These are phyloP conservation scores for Aspergillus tanneri DNA, from an alignment of 2,329 filamentous ascomycete genomes.

Conservation along the genomic window DNA sequence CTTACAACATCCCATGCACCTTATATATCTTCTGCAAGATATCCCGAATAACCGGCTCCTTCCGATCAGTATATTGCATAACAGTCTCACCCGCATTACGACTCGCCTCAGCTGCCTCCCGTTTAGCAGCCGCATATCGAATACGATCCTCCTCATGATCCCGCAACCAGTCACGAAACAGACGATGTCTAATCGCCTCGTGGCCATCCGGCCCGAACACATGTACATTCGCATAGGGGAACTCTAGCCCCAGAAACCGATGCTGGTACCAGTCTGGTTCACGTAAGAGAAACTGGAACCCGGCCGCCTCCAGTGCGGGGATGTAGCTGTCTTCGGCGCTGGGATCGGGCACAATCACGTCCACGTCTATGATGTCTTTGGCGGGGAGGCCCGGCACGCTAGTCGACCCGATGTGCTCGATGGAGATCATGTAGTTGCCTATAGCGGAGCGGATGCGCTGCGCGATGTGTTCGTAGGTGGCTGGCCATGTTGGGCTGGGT, in stretches of 20 bases:
- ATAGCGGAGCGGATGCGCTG: slow-evolving; percentile 22
- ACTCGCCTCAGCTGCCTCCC: slow-evolving; percentile 33
- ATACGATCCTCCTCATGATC: slow-evolving; percentile 39
- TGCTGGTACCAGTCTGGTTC: slow-evolving; percentile 52
- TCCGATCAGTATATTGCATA: slow-evolving; percentile 44
- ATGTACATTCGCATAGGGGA: slow-evolving; percentile 49
- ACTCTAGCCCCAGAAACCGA: slow-evolving; percentile 46
- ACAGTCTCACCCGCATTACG: slow-evolving; percentile 34
- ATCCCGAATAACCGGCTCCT: slow-evolving; percentile 42
- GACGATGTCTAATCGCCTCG: slow-evolving; percentile 45
- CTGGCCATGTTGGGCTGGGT: slow-evolving; percentile 25
- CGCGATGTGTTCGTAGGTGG: slow-evolving; percentile 17
- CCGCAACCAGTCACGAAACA: slow-evolving; percentile 50
- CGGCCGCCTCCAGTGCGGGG: slow-evolving; percentile 42
- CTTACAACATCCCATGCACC: not conserved
- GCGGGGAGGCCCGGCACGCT: slow-evolving; percentile 51
- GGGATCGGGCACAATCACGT: slow-evolving; percentile 47
- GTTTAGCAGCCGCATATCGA: slow-evolving; percentile 44
- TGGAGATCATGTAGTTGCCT: slow-evolving; percentile 22
- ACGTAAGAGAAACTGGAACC: slow-evolving; percentile 49
- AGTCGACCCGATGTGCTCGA: slow-evolving; percentile 54
- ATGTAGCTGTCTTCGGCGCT: slow-evolving; percentile 47
- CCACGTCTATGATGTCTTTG: slow-evolving; percentile 56
- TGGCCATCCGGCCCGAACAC: slow-evolving; percentile 48
- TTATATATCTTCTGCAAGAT: slow-evolving; percentile 40